Percentiles rank a stretch among this genome's conserved stretches.
phyloP scores from a whole-genome alignment of 2,329 filamentous ascomycete genomes.

The Monascus ruber region DNA sequence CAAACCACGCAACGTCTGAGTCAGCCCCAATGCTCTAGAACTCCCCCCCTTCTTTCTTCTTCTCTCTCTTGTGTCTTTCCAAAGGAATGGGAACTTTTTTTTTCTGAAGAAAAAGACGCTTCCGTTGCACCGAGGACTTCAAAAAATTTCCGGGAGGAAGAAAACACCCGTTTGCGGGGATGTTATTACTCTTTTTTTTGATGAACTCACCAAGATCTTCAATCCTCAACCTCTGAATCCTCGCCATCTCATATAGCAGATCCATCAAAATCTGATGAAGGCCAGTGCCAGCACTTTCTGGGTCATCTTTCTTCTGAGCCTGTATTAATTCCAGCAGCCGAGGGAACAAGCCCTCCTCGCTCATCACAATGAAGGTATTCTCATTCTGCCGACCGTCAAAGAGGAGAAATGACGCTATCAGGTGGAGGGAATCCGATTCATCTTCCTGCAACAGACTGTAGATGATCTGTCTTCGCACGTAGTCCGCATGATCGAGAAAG shows the following conservation, averaged over 20 bases:
- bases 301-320: constrained; percentile 44
- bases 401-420: constrained; percentile 72
- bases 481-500: constrained; percentile 64
- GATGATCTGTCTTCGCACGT: constrained; percentile 85
- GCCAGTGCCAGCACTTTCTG: constrained; percentile 33
- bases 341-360: constrained; percentile 70
- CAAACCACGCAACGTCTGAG: background rate
- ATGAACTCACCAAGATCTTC: constrained; percentile 62
- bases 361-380: constrained; percentile 73
- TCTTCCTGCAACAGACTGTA: constrained; percentile 88
- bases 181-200: background rate
- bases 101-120: too few species aligned
- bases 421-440: constrained; percentile 64
- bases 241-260: constrained; percentile 90
- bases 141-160: background rate
- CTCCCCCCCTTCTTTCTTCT: constrained; percentile 21
- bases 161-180: background rate
- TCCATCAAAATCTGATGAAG: constrained; percentile 76
- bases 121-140: background rate
- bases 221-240: constrained; percentile 68
- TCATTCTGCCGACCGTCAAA: constrained; percentile 76
- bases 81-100: too few species aligned
- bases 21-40: too few species aligned
- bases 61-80: background rate
- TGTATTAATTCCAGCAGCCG: constrained; percentile 74